Evolutionary conservation across 2,329 filamentous ascomycete genomes (phyloP), one percentile per base, ranked within the genome.

Genomic region (Pseudopithomyces maydicus): DNA sequence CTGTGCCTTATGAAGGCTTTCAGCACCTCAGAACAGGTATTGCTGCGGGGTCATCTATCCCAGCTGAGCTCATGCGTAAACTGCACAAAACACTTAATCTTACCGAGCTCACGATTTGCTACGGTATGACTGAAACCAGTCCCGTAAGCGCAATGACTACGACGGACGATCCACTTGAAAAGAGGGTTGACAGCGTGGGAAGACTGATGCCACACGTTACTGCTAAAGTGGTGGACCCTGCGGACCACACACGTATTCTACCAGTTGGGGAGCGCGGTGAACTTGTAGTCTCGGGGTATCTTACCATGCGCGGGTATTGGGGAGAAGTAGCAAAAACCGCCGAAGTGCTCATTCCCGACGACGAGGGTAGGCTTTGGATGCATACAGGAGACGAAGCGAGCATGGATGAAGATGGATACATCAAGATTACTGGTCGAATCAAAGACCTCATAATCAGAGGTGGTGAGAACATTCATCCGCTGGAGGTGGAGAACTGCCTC

Each of bases 361-460:
- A 83, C 10, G 75, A 82, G 0, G 81, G 82, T 6, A 84, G 82
- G 44, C 71, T 89, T 17, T 98, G 94, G 94, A 95, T 98, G 90
- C 82, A 88, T 69, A 96, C 90, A 0, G 95, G 95, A 19, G 95
- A 99, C 70, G 94, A 98, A 79, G 95, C 92, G 1, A 79, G 81
- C 51, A 96, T 98, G 85, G 91, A 96, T 59, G 81, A 77, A 4
- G 83, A 92, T 26, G 95, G 94, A 2, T 98, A 92, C 72, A 85
- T 97, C 2, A 85, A 85, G 65, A 97, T 98, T 70, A 97, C 92
- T 0, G 92, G 93, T 2, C 84, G 93, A 15, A 94, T 97, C 71
- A 98, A 98, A 77, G 95, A 99, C 73, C 78, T 98, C 53, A 97
- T 99, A 67, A 98, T 98, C 72, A 86, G 92, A 23, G 94, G 91